These are phyloP conservation scores for Leccinum subrobustum DNA, from an alignment of 1,284 basidiomycete species.

Conservation along the genomic window DNA sequence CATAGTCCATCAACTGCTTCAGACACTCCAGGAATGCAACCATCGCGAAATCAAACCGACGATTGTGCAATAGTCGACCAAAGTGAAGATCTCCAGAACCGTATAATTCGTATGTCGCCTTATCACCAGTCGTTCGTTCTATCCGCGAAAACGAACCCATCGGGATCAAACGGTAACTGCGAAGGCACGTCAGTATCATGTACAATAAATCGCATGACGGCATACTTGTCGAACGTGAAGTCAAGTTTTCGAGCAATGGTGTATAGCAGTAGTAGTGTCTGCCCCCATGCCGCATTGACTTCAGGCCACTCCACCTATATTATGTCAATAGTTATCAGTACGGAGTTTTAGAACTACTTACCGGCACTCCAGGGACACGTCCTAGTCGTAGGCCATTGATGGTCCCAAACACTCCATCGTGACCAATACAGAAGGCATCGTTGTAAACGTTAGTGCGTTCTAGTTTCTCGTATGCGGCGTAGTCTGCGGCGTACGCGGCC, in stretches of 20 bases:
- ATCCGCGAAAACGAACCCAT: slow-evolving; percentile 93
- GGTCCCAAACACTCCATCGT: slow-evolving; percentile 91
- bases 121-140: slow-evolving; percentile 80
- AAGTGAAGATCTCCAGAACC: slow-evolving; percentile 90
- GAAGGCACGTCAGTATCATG: slow-evolving; percentile 12
- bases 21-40: slow-evolving; percentile 94
- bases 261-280: slow-evolving; percentile 88
- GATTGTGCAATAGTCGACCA: slow-evolving; percentile 86
- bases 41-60: slow-evolving; percentile 95
- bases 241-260: slow-evolving; percentile 90
- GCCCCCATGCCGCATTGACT: slow-evolving; percentile 99
- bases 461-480: slow-evolving; percentile 78
- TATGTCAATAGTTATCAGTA: slow-evolving; percentile 5
- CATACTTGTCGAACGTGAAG: slow-evolving; percentile 80
- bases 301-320: slow-evolving; percentile 93
- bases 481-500: slow-evolving; percentile 75
- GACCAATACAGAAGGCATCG: slow-evolving; percentile 97
- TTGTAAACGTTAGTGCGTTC: slow-evolving; percentile 97
- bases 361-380: slow-evolving; percentile 74
- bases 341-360: slow-evolving; percentile 35
- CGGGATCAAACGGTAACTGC: slow-evolving; percentile 84
- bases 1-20: slow-evolving; percentile 85
- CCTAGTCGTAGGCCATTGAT: slow-evolving; percentile 96
- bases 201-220: slow-evolving; percentile 5
- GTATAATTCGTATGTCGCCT: slow-evolving; percentile 84